Base-by-base conservation (phyloP, 306 rosid species). In the Acacia melanoxylon region DNA sequence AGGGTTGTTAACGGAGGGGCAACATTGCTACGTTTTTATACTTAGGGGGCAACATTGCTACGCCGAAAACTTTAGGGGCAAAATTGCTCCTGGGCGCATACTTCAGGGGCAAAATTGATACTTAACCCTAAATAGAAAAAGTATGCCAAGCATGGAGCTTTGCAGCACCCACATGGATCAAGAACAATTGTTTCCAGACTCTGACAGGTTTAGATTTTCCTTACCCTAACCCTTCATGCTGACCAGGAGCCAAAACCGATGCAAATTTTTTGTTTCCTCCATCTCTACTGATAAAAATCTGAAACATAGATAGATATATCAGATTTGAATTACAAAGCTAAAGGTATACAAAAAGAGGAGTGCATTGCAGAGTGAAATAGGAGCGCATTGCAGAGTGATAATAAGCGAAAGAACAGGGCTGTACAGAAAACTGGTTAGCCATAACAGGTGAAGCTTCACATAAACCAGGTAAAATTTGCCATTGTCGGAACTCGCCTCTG, bases 231-330 rank as follows among this genome's bases (percentile, higher is more conserved):
- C 94, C 98, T 80, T 95, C 99, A 78, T 95, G 99, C 90, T 95
- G 99, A 51, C 99, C 99, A 58, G 98, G 99, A 84, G 97, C 98
- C 96, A 95, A 87, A 85, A 95, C 99, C 11, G 99, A 93, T 14
- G 99, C 96, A 85, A 83, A 93, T 6, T 81, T 89, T 88, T 92
- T 95, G 85, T 85, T 89, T 79, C 96, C 98, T 83, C 98, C 98
- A 82, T 95, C 99, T 90, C 99, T 91, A 80, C 93, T 89, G 44
- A 95, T 82, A 86, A 95, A 95, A 83, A 95, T 93, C 99, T 95
- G 94, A 88, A 91, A 82, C 12, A 48, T 19, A 65, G 74, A 71
- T 62, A 77, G 86, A 86, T 49, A 56, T 81, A 72, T 56, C 75
- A 78, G 59, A 80, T 81, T 46, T 68, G 31, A 85, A 83, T 20